Percentiles rank a stretch among this genome's conserved stretches.
Conservation (phyloP, 2,329 filamentous ascomycete genomes). For the Dryadomyces sulphureus region DNA sequence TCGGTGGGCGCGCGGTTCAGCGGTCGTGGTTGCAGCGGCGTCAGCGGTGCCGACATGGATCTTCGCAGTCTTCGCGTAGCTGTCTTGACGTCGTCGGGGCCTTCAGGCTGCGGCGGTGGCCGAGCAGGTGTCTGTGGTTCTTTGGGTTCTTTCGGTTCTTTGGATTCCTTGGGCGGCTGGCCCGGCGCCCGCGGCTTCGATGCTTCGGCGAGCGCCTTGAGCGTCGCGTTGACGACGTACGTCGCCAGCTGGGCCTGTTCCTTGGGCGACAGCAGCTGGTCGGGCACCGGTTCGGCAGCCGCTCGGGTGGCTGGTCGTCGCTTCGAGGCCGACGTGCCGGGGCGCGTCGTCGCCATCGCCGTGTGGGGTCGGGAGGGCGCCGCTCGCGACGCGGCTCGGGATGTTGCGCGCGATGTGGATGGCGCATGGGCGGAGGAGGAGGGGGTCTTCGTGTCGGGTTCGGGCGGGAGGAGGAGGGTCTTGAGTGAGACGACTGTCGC, state of each 20-base stretch:
- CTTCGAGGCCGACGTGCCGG: conserved; percentile 15
- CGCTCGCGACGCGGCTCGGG: conserved; percentile 6
- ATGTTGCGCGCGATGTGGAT: conserved; percentile 11
- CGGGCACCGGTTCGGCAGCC: conserved; percentile 6
- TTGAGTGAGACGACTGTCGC: conserved; percentile 29
- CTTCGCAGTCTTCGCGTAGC: conserved; percentile 26
- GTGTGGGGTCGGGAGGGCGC: conserved; percentile 13
- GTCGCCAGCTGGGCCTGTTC: conserved; percentile 57
- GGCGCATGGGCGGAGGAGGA: not conserved
- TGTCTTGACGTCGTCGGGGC: not conserved
- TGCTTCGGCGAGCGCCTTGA: conserved; percentile 55
- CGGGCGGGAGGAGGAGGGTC: conserved; percentile 26
- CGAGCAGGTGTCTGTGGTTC: not conserved
- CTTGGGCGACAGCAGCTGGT: conserved; percentile 27
- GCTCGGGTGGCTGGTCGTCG: conserved; percentile 5
- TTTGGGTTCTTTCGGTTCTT: not conserved
- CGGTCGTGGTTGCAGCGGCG: conserved; percentile 45
- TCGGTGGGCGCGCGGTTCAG: conserved; percentile 43
- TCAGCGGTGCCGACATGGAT: conserved; percentile 42
- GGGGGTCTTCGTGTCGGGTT: conserved; percentile 12
- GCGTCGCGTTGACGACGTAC: conserved; percentile 53
- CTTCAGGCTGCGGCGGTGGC: not conserved
- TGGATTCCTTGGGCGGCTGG: conserved; percentile 11
- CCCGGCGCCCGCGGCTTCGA: conserved; percentile 32
- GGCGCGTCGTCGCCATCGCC: conserved; percentile 3